Evolutionary conservation across 306 rosid species (phyloP).

Genomic region (Pterocarpus santalinus): DNA sequence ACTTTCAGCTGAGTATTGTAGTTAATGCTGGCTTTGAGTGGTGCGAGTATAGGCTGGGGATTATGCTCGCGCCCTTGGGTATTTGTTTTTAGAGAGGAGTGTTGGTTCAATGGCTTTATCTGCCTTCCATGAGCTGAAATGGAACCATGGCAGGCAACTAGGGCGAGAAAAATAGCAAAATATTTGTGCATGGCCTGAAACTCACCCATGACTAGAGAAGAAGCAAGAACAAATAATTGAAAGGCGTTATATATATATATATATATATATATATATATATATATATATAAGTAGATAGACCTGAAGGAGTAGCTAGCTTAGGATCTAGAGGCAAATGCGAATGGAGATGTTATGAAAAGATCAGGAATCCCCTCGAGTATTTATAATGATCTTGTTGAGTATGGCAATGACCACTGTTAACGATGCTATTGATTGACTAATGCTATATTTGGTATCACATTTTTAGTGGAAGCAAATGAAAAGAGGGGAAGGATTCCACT

Average conservation of each 20-base stretch:
- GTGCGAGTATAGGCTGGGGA: too few relatives aligned
- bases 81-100: not conserved
- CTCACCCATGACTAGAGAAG: conserved; percentile 37
- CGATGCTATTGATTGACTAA: too few relatives aligned
- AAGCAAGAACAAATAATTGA: not conserved
- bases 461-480: too few relatives aligned
- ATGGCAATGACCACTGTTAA: not conserved
- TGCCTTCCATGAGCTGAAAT: conserved; percentile 37
- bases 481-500: too few relatives aligned
- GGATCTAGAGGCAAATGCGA: not conserved
- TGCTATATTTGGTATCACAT: too few relatives aligned
- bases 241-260: not conserved
- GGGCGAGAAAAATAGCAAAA: conserved; percentile 24
- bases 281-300: not conserved
- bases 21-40: too few relatives aligned
- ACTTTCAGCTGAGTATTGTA: conserved; percentile 6
- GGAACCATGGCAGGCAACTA: conserved; percentile 31
- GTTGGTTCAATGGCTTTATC: conserved; percentile 36
- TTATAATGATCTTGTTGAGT: conserved; percentile 32
- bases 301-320: not conserved
- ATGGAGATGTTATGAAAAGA: conserved; percentile 11
- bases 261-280: too few relatives aligned
- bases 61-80: too few relatives aligned
- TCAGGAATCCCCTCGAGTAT: not conserved
- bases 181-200: conserved; percentile 30